These are phyloP conservation scores for Globisporangium takayamanum DNA, from an alignment of 352 stramenopile species.

Conservation along the genomic window DNA sequence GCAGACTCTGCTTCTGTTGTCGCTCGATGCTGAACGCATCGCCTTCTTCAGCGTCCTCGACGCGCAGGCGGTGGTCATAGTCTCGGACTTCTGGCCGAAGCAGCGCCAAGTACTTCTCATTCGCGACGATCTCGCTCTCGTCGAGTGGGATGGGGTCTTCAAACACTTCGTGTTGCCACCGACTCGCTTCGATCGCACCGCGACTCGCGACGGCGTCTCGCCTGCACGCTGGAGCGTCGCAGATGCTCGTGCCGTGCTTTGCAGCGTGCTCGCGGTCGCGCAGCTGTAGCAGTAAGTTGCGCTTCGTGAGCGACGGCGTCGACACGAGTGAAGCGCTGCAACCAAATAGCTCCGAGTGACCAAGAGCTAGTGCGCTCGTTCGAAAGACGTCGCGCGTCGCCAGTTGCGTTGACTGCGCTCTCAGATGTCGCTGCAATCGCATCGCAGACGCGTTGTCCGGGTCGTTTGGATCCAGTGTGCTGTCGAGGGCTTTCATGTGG, in stretches of 20 bases:
- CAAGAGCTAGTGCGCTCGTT: slow-evolving; percentile 15
- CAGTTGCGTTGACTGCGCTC: slow-evolving; percentile 24
- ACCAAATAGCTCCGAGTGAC: not conserved
- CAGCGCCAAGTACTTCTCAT: slow-evolving; percentile 52
- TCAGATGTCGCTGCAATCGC: slow-evolving; percentile 38
- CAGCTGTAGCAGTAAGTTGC: slow-evolving; percentile 50
- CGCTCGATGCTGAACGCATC: slow-evolving; percentile 35
- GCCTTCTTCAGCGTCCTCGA: slow-evolving; percentile 33
- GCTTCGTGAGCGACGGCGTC: slow-evolving; percentile 38
- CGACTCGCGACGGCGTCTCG: slow-evolving; percentile 7
- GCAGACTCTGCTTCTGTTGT: slow-evolving; percentile 32
- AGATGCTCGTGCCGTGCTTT: slow-evolving; percentile 39
- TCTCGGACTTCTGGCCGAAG: slow-evolving; percentile 52
- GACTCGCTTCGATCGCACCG: not conserved
- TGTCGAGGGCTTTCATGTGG: slow-evolving; percentile 28
- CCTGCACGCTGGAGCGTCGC: slow-evolving; percentile 16
- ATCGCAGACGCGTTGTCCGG: slow-evolving; percentile 51
- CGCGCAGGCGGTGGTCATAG: slow-evolving; percentile 44
- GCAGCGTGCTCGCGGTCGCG: slow-evolving; percentile 44
- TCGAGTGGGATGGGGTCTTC: slow-evolving; percentile 59
- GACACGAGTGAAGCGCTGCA: not conserved
- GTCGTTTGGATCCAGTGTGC: slow-evolving; percentile 63
- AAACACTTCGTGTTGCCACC: slow-evolving; percentile 31
- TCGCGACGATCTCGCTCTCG: slow-evolving; percentile 50
- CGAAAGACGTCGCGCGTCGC: slow-evolving; percentile 43